Evolutionary conservation across 2,329 filamentous ascomycete genomes (phyloP), one percentile per base, ranked within the genome.

Genomic region (Beauveria rudraprayagi): DNA sequence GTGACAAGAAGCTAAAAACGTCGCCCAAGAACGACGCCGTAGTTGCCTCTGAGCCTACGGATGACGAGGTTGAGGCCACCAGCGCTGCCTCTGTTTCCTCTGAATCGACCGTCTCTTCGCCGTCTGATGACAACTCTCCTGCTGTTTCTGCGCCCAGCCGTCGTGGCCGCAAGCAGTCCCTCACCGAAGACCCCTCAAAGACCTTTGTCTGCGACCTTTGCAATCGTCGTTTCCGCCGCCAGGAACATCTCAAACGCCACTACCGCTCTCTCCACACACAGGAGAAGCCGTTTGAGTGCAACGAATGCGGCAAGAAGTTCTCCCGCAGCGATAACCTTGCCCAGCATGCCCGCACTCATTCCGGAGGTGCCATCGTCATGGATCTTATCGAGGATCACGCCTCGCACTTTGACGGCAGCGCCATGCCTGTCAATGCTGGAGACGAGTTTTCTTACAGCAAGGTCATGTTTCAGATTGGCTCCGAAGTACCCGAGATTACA

Each of bases 241-340:
- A 99, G 77, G 94, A 99, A 76, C 94, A 99, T 72, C 85, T 99
- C 63, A 99, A 99, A 86, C 90, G 94, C 65, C 94, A 99, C 81
- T 96, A 96, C 82, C 88, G 94, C 68, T 97, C 94, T 62, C 91
- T 99, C 53, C 94, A 99, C 82, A 99, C 94, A 1, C 89, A 96
- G 72, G 94, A 97, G 74, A 99, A 97, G 86, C 94, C 94, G 5
- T 99, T 97, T 70, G 91, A 96, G 78, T 99, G 94, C 82, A 85
- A 87, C 66, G 93, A 99, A 78, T 99, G 94, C 71, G 93, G 94
- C 69, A 99, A 99, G 88, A 97, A 96, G 81, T 99, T 97, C 79
- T 97, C 93, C 22, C 89, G 94, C 69, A 96, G 91, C 68, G 94
- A 99, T 78, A 99, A 99, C 80, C 84, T 99, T 17, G 90, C 92